Evolutionary conservation across 73 alveolate species (phyloP), one percentile per base, ranked within the genome.

Genomic region (Paramecium biaurelia): DNA sequence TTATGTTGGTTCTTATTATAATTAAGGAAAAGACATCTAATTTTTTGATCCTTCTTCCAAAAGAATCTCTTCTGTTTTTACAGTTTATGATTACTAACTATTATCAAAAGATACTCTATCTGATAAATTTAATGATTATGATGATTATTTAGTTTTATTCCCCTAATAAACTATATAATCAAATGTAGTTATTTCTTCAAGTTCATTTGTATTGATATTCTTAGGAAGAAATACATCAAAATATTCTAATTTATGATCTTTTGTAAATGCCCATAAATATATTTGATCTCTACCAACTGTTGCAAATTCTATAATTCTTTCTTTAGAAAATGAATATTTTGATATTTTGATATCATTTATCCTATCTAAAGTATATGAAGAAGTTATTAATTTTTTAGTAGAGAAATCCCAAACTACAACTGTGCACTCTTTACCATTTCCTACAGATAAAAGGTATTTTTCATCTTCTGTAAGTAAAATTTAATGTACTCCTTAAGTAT

Each of bases 211-310:
- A 34, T 43, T 41, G 7, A 21, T 5, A 43, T 89, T 41, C 42
- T 49, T 89, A 38, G 89, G 90, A 9, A 89, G n/a, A 38, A 89
- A 89, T 0, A 70, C 89, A 49, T 89, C 94, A 28, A 26, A 89
- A 20, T 89, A 89, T 72, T 89, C 87, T 24, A 89, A 70, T 89
- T 76, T 89, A 15, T 70, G 24, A 26, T 34, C 88, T 30, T 89
- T 68, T 21, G 85, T 82, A 1, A 89, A 28, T 4, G 94, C 94
- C 94, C 94, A 89, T 21, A 89, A 72, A 45, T 89, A 53, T 43
- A 89, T 67, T 21, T 76, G 56, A 28, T 89, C 94, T 70, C 94
- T 67, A 14, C 94, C 94, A 70, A 89, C 94, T 9, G 94, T 89
- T 15, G 92, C 85, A 58, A 89, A 89, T 49, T 89, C 94, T 1